phyloP scores from a whole-genome alignment of 169 alveolate genomes.

The Miamiensis avidus region DNA sequence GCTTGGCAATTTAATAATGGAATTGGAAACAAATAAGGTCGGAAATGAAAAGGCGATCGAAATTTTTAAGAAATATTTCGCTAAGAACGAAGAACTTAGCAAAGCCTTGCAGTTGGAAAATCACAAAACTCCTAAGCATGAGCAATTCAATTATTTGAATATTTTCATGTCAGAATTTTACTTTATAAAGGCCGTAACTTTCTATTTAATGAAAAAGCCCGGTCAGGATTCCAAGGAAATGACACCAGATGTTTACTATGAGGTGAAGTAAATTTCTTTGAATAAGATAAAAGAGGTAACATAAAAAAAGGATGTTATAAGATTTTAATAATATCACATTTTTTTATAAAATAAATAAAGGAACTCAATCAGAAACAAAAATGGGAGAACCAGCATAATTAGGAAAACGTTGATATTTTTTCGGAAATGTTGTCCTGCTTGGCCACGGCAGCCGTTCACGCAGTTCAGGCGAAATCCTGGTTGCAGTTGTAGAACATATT shows the following conservation, averaged over 20 bases:
- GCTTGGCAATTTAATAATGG: conserved; percentile 13
- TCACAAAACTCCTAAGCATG: background rate
- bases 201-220: background rate
- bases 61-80: conserved; percentile 17
- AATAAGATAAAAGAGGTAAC: conserved; percentile 8
- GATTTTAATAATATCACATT: no score
- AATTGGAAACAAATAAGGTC: conserved; percentile 23
- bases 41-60: conserved; percentile 36
- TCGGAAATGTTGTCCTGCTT: conserved; percentile 26
- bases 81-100: background rate
- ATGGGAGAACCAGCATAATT: conserved; percentile 2
- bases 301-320: no score
- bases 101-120: background rate
- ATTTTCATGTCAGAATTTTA: conserved; percentile 25
- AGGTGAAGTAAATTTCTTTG: background rate
- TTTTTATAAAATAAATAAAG: no score
- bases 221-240: background rate
- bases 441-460: conserved; percentile 42
- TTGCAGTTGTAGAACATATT: conserved; percentile 37
- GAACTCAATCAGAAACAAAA: conserved; percentile 5
- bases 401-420: conserved; percentile 26
- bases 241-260: background rate
- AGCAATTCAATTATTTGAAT: conserved; percentile 17
- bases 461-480: conserved; percentile 48
- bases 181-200: conserved; percentile 18